These are phyloP conservation scores for Mrakia hoshinonis DNA, from an alignment of 768 basidiomycete genomes.

Conservation along the genomic window DNA sequence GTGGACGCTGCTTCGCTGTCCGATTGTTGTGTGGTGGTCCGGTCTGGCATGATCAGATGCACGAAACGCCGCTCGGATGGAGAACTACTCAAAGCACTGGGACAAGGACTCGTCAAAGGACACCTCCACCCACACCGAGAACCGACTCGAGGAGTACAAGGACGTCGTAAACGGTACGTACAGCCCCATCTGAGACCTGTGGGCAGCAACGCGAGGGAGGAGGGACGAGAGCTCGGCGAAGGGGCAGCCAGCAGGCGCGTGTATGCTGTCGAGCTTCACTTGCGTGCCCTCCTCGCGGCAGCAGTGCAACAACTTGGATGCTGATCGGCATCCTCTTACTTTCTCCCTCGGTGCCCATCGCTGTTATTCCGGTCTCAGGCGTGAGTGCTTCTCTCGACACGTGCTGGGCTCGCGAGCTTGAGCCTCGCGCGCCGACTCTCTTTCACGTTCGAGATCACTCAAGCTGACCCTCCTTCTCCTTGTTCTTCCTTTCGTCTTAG, in stretches of 20 bases:
- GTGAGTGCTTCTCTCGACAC: background rate
- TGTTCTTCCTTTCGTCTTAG: constrained; percentile 44
- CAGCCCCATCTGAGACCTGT: background rate
- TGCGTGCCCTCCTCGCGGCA: no score
- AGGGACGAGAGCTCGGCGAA: no score
- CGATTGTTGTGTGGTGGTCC: no score
- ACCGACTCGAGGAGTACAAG: constrained; percentile 70
- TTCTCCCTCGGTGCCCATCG: background rate
- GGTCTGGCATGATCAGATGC: constrained; percentile 17
- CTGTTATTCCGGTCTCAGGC: background rate
- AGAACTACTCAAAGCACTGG: constrained; percentile 78
- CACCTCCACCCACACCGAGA: constrained; percentile 54
- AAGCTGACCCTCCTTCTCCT: background rate
- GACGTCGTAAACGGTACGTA: constrained; percentile 83
- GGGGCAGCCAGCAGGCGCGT: background rate
- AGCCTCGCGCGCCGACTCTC: background rate
- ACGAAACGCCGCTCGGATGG: constrained; percentile 24
- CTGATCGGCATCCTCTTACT: no score
- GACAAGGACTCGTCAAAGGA: constrained; percentile 70
- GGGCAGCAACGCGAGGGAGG: background rate
- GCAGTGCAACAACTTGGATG: no score
- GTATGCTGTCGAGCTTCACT: background rate
- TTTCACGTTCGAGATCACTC: background rate
- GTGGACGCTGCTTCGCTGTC: no score
- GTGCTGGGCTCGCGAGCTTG: background rate